A percentile compares a stretch with the other conserved stretches of the same genome.
These are phyloP conservation scores for Leishmania martiniquensis DNA, from an alignment of 208 protist genomes.

Conservation along the genomic window DNA sequence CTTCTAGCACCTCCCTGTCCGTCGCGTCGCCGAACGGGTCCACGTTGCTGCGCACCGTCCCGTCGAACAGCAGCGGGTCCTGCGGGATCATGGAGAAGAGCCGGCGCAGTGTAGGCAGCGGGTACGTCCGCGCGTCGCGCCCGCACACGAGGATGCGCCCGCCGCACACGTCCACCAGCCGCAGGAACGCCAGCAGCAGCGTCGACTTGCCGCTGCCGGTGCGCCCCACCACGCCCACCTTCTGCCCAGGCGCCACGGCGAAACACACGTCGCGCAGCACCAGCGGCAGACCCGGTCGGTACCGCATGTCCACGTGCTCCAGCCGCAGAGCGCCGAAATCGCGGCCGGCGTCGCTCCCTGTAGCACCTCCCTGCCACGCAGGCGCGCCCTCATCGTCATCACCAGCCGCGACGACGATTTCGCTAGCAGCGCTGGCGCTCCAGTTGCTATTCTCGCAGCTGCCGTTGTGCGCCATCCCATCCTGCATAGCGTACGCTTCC, in stretches of 20 bases:
- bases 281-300: slow-evolving; percentile 61
- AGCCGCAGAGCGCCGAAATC: slow-evolving; percentile 14
- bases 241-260: slow-evolving; percentile 60
- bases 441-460: slow-evolving; percentile 17
- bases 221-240: slow-evolving; percentile 84
- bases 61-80: slow-evolving; percentile 83
- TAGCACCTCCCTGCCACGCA: neutral
- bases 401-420: neutral
- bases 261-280: slow-evolving; percentile 48
- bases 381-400: neutral
- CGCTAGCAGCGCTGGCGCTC: neutral
- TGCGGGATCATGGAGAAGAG: slow-evolving; percentile 87
- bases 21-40: slow-evolving; percentile 62
- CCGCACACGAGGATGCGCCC: slow-evolving; percentile 57
- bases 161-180: slow-evolving; percentile 64
- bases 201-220: slow-evolving; percentile 90
- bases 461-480: slow-evolving; percentile 48
- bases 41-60: slow-evolving; percentile 76
- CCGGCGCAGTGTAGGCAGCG: slow-evolving; percentile 55
- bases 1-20: slow-evolving; percentile 52
- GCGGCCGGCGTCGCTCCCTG: slow-evolving; percentile 17
- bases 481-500: slow-evolving; percentile 38
- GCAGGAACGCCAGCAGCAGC: slow-evolving; percentile 75
- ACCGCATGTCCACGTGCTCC: slow-evolving; percentile 66
- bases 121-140: slow-evolving; percentile 36